These are phyloP conservation scores for Solanum commersonii DNA, from an alignment of 257 asterid genomes.

Conservation along the genomic window DNA sequence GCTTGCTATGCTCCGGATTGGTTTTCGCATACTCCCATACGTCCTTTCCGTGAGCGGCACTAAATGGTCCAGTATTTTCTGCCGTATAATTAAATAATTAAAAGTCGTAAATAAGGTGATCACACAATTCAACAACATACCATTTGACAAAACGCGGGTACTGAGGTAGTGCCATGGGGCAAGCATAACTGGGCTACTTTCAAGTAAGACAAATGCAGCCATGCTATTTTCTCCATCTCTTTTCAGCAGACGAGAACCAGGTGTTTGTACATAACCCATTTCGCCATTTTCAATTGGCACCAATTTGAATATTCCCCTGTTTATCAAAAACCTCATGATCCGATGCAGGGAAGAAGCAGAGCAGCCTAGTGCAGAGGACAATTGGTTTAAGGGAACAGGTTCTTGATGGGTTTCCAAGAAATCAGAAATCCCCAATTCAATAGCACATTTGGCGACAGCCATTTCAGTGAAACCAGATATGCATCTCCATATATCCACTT, in stretches of 20 bases:
- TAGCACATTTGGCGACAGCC: constrained; percentile 58
- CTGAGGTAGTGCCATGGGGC: constrained; percentile 54
- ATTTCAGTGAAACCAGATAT: constrained; percentile 42
- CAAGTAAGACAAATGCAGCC: constrained; percentile 37
- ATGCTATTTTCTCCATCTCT: constrained; percentile 26
- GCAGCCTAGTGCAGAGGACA: constrained; percentile 40
- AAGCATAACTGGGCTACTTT: constrained; percentile 48
- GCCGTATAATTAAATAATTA: no score
- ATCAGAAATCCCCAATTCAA: constrained; percentile 61
- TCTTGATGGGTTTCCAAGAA: constrained; percentile 37
- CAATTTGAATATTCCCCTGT: constrained; percentile 38
- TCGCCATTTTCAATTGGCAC: not conserved
- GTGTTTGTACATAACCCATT: constrained; percentile 38
- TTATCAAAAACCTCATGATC: constrained; percentile 46
- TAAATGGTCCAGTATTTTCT: no score
- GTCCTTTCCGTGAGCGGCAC: no score
- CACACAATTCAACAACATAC: constrained; percentile 11
- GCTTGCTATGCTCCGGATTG: no score
- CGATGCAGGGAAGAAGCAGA: constrained; percentile 38
- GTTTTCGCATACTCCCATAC: no score
- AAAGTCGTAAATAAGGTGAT: constrained; percentile 8
- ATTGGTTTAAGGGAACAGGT: constrained; percentile 26
- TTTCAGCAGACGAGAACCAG: constrained; percentile 38
- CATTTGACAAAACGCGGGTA: constrained; percentile 2
- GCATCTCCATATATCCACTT: constrained; percentile 41